Evolutionary conservation across 805 yeast species (phyloP).

Genomic region (Saccharomyces jurei): DNA sequence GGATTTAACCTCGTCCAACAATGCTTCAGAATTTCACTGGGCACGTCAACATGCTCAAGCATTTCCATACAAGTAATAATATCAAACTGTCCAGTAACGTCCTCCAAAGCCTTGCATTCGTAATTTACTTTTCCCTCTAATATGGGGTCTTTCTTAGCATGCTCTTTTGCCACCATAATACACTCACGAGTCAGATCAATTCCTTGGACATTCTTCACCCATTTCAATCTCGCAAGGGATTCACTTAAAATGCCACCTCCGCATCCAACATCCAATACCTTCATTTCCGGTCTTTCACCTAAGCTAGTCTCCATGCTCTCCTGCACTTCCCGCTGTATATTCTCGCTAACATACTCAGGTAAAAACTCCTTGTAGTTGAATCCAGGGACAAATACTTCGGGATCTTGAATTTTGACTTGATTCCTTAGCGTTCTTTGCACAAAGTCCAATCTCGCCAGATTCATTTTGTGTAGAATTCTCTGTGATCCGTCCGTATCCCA

Average conservation of each 20-base stretch:
- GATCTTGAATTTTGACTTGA: conserved; percentile 20
- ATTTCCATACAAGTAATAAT: conserved; percentile 87
- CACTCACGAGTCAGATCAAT: conserved; percentile 83
- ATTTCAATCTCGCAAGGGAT: conserved; percentile 68
- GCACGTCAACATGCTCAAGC: conserved; percentile 88
- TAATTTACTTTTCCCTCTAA: conserved; percentile 51
- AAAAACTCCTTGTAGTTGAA: conserved; percentile 54
- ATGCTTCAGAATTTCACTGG: conserved; percentile 59
- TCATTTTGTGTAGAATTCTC: conserved; percentile 90
- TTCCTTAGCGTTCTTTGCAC: conserved; percentile 50
- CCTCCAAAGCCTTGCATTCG: conserved; percentile 54
- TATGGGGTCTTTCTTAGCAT: conserved; percentile 57
- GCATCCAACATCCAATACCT: conserved; percentile 85
- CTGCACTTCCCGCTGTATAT: conserved; percentile 47
- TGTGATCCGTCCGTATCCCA: conserved; percentile 96
- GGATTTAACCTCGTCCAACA: conserved; percentile 64
- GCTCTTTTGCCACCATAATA: conserved; percentile 67
- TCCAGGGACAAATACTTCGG: conserved; percentile 65
- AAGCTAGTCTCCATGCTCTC: conserved; percentile 31
- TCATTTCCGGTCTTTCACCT: conserved; percentile 28
- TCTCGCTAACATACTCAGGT: conserved; percentile 45
- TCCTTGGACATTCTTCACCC: conserved; percentile 60
- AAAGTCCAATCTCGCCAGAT: conserved; percentile 80
- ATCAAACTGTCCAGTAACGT: conserved; percentile 48
- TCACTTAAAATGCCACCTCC: conserved; percentile 97